Evolutionary conservation across 306 rosid species (phyloP), one percentile per base, ranked within the genome.

Genomic region (Cucurbita maxima): DNA sequence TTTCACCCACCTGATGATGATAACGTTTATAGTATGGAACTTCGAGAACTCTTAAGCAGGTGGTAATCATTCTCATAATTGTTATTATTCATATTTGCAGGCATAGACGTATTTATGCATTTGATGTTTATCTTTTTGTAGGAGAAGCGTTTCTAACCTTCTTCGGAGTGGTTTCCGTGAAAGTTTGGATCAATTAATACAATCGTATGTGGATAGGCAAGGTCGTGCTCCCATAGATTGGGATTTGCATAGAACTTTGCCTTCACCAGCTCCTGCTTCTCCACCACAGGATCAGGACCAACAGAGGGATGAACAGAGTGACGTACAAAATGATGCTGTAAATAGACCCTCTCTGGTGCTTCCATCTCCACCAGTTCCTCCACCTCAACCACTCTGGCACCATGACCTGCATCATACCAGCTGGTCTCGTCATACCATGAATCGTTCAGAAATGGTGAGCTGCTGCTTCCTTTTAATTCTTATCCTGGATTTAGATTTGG

Each of bases 111-210:
- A 59, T 60, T 60, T 45, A 30, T 30, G 9, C 15, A 16, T 44
- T 44, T 43, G n/a, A 4, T 36, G 70, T 83, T 54, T 59, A 69
- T 76, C 72, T 20, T 56, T 58, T 85, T 88, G 86, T 81, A 95
- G 99, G 92, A 84, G 99, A 85, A 95, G 99, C 79, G 99, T 95
- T 77, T 95, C 99, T 30, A 95, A 91, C 83, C 99, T 95, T 85
- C 99, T 95, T 78, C 99, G 93, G 12, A 95, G 99, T 72, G 97
- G 99, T 30, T 95, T 95, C 80, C 99, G 97, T 8, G 99, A 95
- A 89, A 95, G 97, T 85, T 82, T 95, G 79, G 99, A 95, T 81
- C 99, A 95, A 18, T 83, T 95, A 76, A 95, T 95, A 72, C 97
- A 95, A 82, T 95, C 99, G 3, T 95, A 95, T 57, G 99, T 91